Evolutionary conservation across 805 yeast species (phyloP).

Genomic region (Nakazawaea peltata): DNA sequence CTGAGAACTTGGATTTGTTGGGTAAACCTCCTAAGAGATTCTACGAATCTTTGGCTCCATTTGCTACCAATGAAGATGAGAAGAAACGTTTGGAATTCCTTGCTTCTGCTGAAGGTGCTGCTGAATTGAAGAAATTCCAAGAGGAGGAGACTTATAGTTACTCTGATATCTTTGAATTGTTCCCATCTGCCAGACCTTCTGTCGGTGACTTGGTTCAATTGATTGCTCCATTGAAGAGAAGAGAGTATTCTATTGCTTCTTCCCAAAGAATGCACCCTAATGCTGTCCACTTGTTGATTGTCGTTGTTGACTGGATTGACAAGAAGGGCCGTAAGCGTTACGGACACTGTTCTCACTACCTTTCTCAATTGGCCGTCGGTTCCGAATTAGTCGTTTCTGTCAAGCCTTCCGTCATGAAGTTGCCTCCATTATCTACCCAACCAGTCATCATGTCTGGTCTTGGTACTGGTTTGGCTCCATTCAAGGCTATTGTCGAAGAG

Average conservation of each 20-base stretch:
- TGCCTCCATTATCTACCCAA: slow-evolving; percentile 79
- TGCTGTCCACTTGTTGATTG: slow-evolving; percentile 85
- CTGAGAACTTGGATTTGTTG: slow-evolving; percentile 77
- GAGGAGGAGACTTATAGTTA: slow-evolving; percentile 79
- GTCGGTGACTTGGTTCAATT: slow-evolving; percentile 61
- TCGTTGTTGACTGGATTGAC: slow-evolving; percentile 95
- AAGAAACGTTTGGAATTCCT: slow-evolving; percentile 52
- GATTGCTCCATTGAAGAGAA: slow-evolving; percentile 84
- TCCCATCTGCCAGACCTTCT: slow-evolving; percentile 74
- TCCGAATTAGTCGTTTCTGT: slow-evolving; percentile 88
- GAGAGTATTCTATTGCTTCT: slow-evolving; percentile 96
- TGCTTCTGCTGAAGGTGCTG: slow-evolving; percentile 76
- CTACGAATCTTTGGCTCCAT: slow-evolving; percentile 73
- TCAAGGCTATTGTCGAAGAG: slow-evolving; percentile 95
- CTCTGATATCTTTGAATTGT: slow-evolving; percentile 73
- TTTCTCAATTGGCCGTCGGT: slow-evolving; percentile 73
- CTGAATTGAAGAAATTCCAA: slow-evolving; percentile 71
- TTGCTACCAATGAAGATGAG: slow-evolving; percentile 63
- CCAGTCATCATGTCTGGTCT: slow-evolving; percentile 96
- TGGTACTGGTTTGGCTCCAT: slow-evolving; percentile 97
- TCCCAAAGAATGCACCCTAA: slow-evolving; percentile 89
- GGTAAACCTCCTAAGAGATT: slow-evolving; percentile 96
- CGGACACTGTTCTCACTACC: slow-evolving; percentile 91
- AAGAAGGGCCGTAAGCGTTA: slow-evolving; percentile 75
- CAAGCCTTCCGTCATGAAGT: slow-evolving; percentile 94